Percentiles rank a stretch among this genome's conserved stretches.
Evolutionary conservation across 2,329 filamentous ascomycete genomes (phyloP).

Genomic region (Diaporthe citriasiana): DNA sequence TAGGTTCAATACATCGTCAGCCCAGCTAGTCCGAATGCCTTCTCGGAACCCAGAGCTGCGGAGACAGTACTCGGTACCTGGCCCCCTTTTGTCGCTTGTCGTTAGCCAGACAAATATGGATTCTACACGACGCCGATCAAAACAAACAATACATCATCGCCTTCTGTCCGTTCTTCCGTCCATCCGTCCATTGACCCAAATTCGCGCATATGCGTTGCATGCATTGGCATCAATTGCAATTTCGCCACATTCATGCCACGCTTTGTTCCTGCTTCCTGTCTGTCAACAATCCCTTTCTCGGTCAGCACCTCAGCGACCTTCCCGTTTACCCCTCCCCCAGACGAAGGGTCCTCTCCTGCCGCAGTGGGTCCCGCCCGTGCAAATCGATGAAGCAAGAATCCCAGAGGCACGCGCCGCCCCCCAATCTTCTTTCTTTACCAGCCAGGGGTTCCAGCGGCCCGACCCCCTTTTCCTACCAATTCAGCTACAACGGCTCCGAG

Average conservation of each 20-base stretch:
- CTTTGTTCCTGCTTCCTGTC: not conserved
- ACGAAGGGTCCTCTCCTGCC: conserved; percentile 19
- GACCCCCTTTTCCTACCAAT: not conserved
- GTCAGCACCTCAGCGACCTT: not conserved
- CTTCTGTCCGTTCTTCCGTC: not conserved
- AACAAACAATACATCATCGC: conserved; percentile 39
- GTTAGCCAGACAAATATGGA: conserved; percentile 8
- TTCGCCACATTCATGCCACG: conserved; percentile 27
- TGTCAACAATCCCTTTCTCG: not conserved
- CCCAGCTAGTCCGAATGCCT: conserved; percentile 7
- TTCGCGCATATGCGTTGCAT: not conserved
- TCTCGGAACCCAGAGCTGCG: not conserved
- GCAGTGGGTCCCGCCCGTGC: not conserved
- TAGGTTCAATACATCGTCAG: conserved; percentile 24
- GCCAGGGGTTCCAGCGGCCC: conserved; percentile 34
- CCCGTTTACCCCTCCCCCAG: conserved; percentile 23
- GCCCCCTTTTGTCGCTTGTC: conserved; percentile 1
- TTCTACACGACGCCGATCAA: conserved; percentile 33
- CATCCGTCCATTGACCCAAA: conserved; percentile 6
- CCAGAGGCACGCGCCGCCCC: not conserved
- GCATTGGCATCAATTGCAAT: conserved; percentile 29
- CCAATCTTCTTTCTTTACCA: conserved; percentile 21
- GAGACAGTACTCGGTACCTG: not conserved
- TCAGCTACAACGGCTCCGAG: conserved; percentile 14
- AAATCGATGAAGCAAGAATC: conserved; percentile 18